A percentile compares a stretch with the other conserved stretches of the same genome.
phyloP scores from a whole-genome alignment of 192 early-diverging fungal genomes.

The Hyaloraphidium curvatum region DNA sequence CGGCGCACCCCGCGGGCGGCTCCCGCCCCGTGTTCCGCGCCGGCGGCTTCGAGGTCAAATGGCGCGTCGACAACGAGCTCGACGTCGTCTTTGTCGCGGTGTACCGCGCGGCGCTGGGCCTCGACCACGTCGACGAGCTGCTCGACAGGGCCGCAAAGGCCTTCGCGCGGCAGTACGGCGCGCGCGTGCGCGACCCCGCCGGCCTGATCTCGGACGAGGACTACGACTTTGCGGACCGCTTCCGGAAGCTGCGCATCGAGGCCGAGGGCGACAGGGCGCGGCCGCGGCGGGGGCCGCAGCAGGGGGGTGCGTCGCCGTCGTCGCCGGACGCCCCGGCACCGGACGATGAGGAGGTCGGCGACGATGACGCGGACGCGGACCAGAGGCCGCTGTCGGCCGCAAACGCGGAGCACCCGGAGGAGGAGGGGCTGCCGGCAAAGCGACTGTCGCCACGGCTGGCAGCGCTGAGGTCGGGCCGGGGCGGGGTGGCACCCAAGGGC shows the following conservation, averaged over 20 bases:
- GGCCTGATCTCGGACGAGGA: conserved; percentile 6
- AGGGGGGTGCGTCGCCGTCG: too few relatives aligned
- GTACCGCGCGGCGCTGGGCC: conserved; percentile 70
- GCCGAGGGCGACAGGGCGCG: not conserved
- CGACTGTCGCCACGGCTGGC: too few relatives aligned
- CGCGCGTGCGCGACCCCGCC: conserved; percentile 14
- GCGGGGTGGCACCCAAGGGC: too few relatives aligned
- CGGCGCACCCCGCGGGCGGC: conserved; percentile 7
- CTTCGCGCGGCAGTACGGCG: conserved; percentile 39
- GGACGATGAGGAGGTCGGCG: too few relatives aligned
- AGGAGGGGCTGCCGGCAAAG: too few relatives aligned
- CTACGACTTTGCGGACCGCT: conserved; percentile 42
- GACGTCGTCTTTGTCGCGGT: conserved; percentile 68
- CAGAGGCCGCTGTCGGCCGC: too few relatives aligned
- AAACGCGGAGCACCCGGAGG: too few relatives aligned
- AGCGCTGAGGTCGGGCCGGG: too few relatives aligned
- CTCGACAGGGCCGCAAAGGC: conserved; percentile 41
- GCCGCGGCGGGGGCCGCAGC: not conserved
- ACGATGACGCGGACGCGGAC: too few relatives aligned
- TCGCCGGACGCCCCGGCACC: too few relatives aligned
- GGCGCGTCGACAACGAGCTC: conserved; percentile 62
- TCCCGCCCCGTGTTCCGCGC: conserved; percentile 30
- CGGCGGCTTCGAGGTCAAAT: conserved; percentile 52
- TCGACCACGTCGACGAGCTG: conserved; percentile 69
- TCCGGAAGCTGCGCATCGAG: conserved; percentile 36